Percentiles rank a stretch among this genome's conserved stretches.
phyloP scores from a whole-genome alignment of 257 asterid species.

The Solanum habrochaites region DNA sequence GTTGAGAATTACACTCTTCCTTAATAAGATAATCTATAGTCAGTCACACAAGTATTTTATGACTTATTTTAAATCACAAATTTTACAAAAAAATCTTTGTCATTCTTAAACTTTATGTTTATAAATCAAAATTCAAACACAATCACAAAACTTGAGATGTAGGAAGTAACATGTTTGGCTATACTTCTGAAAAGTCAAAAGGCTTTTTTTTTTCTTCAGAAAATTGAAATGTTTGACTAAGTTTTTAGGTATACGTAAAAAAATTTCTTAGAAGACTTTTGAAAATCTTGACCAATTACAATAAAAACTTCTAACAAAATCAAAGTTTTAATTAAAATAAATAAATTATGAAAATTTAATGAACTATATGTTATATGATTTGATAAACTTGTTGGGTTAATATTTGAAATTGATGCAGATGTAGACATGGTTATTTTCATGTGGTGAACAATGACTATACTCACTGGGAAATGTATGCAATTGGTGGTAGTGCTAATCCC shows the following conservation, averaged over 20 bases:
- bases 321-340: neutral
- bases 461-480: conserved; percentile 92
- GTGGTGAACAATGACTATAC: conserved; percentile 91
- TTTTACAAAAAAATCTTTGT: no score
- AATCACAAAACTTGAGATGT: no score
- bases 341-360: neutral
- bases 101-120: neutral
- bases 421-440: conserved; percentile 80
- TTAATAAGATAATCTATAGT: neutral
- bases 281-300: neutral
- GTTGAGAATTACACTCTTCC: neutral
- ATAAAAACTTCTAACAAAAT: no score
- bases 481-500: conserved; percentile 85
- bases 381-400: neutral
- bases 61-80: neutral
- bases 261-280: neutral
- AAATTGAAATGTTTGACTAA: neutral
- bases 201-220: neutral
- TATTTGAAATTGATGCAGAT: conserved; percentile 28
- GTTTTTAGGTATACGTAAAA: no score
- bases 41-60: neutral
- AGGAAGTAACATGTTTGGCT: neutral
- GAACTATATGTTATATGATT: neutral
- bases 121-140: neutral
- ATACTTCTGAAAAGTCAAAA: neutral